Base-by-base conservation (phyloP, 371 early-diverging fungal genomes). In the Apophysomyces ossiformis region DNA sequence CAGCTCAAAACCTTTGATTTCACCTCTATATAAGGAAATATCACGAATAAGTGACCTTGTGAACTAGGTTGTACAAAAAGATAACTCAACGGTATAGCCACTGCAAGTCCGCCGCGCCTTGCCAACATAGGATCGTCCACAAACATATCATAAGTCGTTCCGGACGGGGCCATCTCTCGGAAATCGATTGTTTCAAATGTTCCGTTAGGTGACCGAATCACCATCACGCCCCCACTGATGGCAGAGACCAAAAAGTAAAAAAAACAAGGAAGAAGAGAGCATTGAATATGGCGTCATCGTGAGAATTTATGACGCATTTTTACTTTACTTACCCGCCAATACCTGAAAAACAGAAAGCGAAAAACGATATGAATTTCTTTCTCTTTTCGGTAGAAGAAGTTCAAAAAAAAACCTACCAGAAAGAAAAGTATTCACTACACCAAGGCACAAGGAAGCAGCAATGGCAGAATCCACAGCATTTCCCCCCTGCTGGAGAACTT, bases 391-490 rank as follows among this genome's bases (percentile, higher is more conserved):
- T 26, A 26, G 32, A 26, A 26, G 2, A 26, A 26, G 32, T 26
- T 3, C 32, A 26, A 26, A 2, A 26, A 2, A 2, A 26, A 26
- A 26, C 32, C 32, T 94, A 58, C 99, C 99, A n/a, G 96, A 90
- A 12, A 96, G 90, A 86, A 96, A 99, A 12, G 86, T 88, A 75
- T 99, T 93, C 58, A 98, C 89, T 8, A 94, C 90, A 36, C 99
- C 99, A 60, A 98, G 89, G 71, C 97, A 98, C 15, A 99, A 73
- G 11, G 95, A 85, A 21, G 98, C 85, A 2, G 98, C 96, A 61
- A 99, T 91, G 4, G 97, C 96, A 9, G 99, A 93, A 86, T 99
- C 99, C 0, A 98, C 92, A 6, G 99, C 98, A 68, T 91, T 94
- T 16, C 99, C 99, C 15, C 98, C 99, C 12, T 90, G 85, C 66